Conservation (phyloP, 352 stramenopile genomes). For the Pythium aristosporum region DNA sequence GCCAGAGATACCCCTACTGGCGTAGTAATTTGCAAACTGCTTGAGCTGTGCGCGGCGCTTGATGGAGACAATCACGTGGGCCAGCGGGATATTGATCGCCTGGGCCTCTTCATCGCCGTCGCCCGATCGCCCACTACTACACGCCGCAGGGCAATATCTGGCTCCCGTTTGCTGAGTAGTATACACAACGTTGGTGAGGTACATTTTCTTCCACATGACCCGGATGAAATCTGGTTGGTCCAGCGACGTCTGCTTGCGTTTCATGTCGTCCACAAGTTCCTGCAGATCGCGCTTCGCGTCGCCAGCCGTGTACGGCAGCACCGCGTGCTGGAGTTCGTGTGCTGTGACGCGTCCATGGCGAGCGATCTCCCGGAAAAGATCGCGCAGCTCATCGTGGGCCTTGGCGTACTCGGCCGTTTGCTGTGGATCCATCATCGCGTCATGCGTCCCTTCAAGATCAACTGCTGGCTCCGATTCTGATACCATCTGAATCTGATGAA, state of each 20-base stretch:
- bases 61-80: slow-evolving; percentile 71
- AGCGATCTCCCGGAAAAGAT: slow-evolving; percentile 60
- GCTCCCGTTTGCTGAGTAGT: slow-evolving; percentile 13
- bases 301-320: slow-evolving; percentile 61
- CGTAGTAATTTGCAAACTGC: slow-evolving; percentile 71
- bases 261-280: slow-evolving; percentile 55
- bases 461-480: slow-evolving; percentile 4
- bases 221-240: slow-evolving; percentile 66
- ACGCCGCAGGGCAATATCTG: neutral
- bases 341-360: slow-evolving; percentile 44
- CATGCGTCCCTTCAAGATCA: slow-evolving; percentile 12
- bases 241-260: slow-evolving; percentile 35
- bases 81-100: slow-evolving; percentile 54
- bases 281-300: slow-evolving; percentile 53
- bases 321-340: slow-evolving; percentile 39
- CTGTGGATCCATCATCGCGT: slow-evolving; percentile 38
- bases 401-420: slow-evolving; percentile 41
- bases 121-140: neutral
- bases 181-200: slow-evolving; percentile 46
- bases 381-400: slow-evolving; percentile 53
- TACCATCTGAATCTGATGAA: slow-evolving; percentile 11
- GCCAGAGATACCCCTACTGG: slow-evolving; percentile 60
- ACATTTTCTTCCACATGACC: slow-evolving; percentile 68
- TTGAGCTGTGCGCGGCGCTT: slow-evolving; percentile 64
- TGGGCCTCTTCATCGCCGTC: neutral